Base-by-base conservation (phyloP, 2,329 filamentous ascomycete genomes). In the Cordyceps militaris region DNA sequence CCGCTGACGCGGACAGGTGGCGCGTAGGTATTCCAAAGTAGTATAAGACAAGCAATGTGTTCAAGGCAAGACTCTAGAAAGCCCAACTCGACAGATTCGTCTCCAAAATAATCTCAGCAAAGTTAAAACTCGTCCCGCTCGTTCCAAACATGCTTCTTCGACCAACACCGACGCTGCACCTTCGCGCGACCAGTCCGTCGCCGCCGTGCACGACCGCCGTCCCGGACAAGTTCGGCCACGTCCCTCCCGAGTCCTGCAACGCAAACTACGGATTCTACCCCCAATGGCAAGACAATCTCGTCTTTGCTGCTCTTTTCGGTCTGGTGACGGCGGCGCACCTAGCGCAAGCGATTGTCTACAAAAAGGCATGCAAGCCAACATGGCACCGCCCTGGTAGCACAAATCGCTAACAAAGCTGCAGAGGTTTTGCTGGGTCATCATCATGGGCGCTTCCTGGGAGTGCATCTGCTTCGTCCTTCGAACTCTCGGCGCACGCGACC, bases 401-500 rank as follows among this genome's bases (percentile, higher is more conserved):
- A 13, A 19, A 14, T 34, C 49, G 10, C 50, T 54, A 19, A 42
- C 36, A 7, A 1, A 3, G 4, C 9, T 23, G 13, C 42, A 62
- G 59, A 46, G 56, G 47, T 71, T 68, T 57, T 68, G 65, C 49
- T 71, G 67, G 67, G 66, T 68, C 19, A 69, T 70, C 16, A 61
- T 67, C 49, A 70, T 70, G 68, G 67, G 65, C 10, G 61, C 64
- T 34, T 58, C 63, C 13, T 70, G 67, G 68, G 68, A 70, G 55
- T 67, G 63, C 6, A 32, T 65, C 40, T 67, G 66, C 24, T 70
- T 69, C 55, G 28, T 63, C 9, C 66, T 69, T 49, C 66, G 67
- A 13, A 59, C 66, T 1, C 40, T 66, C 8, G 69, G 67, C 57
- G 63, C 66, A n/a, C 63, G 59, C 14, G 52, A 65, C 26, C 68